Evolutionary conservation across 2,329 filamentous ascomycete species (phyloP).

Genomic region (Colletotrichum scovillei): DNA sequence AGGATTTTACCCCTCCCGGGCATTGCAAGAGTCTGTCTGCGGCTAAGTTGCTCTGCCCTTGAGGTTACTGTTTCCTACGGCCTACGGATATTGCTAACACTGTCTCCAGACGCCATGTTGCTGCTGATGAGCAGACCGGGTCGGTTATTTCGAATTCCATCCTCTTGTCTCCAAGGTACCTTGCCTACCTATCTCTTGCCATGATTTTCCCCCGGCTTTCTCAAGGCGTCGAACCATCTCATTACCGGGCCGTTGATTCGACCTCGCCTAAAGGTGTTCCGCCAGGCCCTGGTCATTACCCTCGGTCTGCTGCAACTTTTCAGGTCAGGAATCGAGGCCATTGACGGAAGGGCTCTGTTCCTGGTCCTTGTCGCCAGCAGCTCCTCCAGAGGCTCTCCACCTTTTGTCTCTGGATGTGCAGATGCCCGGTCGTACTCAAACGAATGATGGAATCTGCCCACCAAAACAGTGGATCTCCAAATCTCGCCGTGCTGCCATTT

Average conservation of each 20-base stretch:
- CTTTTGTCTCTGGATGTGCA: slow-evolving; percentile 33
- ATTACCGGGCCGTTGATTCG: slow-evolving; percentile 15
- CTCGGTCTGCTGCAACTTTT: slow-evolving; percentile 15
- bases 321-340: slow-evolving; percentile 15
- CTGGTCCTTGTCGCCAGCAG: slow-evolving; percentile 33
- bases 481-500: slow-evolving; percentile 36
- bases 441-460: slow-evolving; percentile 36
- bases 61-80: not conserved
- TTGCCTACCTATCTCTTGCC: not conserved
- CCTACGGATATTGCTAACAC: not conserved
- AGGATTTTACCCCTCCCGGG: slow-evolving; percentile 32
- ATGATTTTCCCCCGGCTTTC: not conserved
- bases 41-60: slow-evolving; percentile 13
- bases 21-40: slow-evolving; percentile 11
- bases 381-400: slow-evolving; percentile 30
- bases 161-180: slow-evolving; percentile 13
- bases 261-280: slow-evolving; percentile 13
- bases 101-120: not conserved
- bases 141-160: slow-evolving; percentile 4
- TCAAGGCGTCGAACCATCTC: not conserved
- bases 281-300: slow-evolving; percentile 12
- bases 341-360: slow-evolving; percentile 26
- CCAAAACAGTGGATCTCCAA: slow-evolving; percentile 33
- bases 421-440: slow-evolving; percentile 33
- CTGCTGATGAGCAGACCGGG: not conserved